These are phyloP conservation scores for Aphanocladium album DNA, from an alignment of 2,329 filamentous ascomycete species.

Conservation along the genomic window DNA sequence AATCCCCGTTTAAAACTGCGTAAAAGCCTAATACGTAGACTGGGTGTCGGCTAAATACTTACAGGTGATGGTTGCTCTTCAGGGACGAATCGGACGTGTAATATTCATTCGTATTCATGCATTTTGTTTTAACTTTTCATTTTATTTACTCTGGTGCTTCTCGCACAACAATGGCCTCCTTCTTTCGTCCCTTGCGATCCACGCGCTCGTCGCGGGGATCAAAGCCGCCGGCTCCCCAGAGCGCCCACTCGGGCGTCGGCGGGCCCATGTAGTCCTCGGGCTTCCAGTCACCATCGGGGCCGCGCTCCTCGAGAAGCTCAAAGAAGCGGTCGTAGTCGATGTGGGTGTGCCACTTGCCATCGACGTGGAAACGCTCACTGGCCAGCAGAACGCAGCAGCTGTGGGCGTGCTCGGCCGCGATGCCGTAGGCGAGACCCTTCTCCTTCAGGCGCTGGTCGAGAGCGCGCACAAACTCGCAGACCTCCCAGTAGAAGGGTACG, in stretches of 20 bases:
- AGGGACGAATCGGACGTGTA: neutral
- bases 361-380: constrained; percentile 69
- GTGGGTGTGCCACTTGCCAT: constrained; percentile 81
- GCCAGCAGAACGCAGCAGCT: constrained; percentile 89
- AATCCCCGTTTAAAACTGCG: neutral
- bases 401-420: constrained; percentile 91
- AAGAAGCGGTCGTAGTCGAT: constrained; percentile 93
- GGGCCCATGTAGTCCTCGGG: constrained; percentile 88
- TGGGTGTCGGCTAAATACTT: neutral
- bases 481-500: constrained; percentile 92
- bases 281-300: constrained; percentile 62
- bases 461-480: constrained; percentile 73
- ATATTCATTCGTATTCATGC: neutral
- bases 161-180: constrained; percentile 36
- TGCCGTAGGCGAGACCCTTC: constrained; percentile 76
- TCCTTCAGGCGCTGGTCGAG: constrained; percentile 64
- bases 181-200: constrained; percentile 74
- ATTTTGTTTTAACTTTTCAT: neutral
- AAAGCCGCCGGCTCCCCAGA: constrained; percentile 92
- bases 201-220: constrained; percentile 86
- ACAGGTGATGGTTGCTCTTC: neutral
- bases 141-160: constrained; percentile 22
- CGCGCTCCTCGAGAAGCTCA: constrained; percentile 66
- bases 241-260: constrained; percentile 87
- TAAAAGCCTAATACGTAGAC: neutral